These are phyloP conservation scores for Lagerstroemia fauriei DNA, from an alignment of 441 rosid genomes.

Conservation along the genomic window DNA sequence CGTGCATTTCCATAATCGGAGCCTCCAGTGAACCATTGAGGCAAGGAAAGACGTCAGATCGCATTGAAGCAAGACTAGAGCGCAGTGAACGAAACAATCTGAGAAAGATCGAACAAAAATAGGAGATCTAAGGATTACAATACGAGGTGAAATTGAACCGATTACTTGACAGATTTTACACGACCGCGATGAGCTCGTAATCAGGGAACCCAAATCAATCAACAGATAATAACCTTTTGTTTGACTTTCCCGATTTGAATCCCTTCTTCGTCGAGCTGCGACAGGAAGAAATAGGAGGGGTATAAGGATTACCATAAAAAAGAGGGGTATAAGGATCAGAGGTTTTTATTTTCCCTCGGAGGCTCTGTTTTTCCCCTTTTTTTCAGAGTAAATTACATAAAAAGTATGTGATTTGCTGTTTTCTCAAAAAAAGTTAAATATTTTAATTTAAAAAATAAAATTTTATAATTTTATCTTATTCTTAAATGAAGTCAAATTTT, in stretches of 20 bases:
- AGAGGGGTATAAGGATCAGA: no score
- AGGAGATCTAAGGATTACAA: not conserved
- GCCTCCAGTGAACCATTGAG: not conserved
- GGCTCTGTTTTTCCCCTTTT: no score
- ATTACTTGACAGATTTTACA: not conserved
- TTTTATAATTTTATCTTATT: no score
- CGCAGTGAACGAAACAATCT: not conserved
- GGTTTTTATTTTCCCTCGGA: no score
- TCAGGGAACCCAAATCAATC: not conserved
- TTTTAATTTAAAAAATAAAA: no score
- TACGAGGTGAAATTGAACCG: not conserved
- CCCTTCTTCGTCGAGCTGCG: conserved; percentile 41
- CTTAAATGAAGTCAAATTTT: no score
- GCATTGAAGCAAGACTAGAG: not conserved
- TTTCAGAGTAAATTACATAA: no score
- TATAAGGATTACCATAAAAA: not conserved
- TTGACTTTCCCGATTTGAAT: not conserved
- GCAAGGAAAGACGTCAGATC: not conserved
- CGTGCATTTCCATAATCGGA: no score
- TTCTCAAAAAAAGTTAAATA: no score
- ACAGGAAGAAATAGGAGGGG: not conserved
- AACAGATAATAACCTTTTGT: not conserved
- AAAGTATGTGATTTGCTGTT: no score
- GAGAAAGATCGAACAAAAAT: not conserved
- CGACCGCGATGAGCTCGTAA: not conserved